Percentiles rank a stretch among this genome's conserved stretches.
Conservation (phyloP, 768 basidiomycete genomes). For the Russula vinacea region DNA sequence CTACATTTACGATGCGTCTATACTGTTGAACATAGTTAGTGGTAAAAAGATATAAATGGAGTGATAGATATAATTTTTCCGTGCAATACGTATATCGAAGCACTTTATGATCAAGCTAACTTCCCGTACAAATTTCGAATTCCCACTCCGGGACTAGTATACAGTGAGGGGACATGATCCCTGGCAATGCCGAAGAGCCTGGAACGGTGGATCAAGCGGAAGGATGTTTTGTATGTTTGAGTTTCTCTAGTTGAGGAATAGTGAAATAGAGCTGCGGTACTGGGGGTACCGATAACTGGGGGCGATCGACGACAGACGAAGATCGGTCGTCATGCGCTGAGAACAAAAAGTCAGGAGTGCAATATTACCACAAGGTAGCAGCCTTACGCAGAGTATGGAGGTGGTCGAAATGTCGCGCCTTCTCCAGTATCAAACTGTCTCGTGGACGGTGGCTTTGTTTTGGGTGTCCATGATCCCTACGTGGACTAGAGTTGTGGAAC, state of each 20-base stretch:
- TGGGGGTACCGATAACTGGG: constrained; percentile 38
- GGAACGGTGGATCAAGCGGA: constrained; percentile 26
- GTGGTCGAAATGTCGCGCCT: constrained; percentile 22
- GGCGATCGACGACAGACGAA: constrained; percentile 12
- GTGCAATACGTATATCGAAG: background rate
- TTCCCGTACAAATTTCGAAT: background rate
- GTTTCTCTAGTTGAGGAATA: constrained; percentile 30
- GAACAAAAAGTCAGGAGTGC: constrained; percentile 28
- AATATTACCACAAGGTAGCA: constrained; percentile 35
- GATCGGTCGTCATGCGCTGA: constrained; percentile 19
- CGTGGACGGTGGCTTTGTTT: constrained; percentile 19
- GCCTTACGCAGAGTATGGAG: constrained; percentile 36
- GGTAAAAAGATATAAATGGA: background rate
- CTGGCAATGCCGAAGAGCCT: background rate
- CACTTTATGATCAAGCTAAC: background rate
- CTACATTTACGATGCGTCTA: background rate
- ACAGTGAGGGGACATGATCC: background rate
- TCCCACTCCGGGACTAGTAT: background rate
- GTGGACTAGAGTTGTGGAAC: background rate
- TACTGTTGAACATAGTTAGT: background rate
- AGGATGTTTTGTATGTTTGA: constrained; percentile 36
- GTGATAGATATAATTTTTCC: background rate
- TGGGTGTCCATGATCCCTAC: constrained; percentile 9
- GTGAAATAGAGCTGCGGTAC: constrained; percentile 34
- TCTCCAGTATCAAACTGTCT: constrained; percentile 32